Evolutionary conservation across 495 filamentous ascomycete genomes (phyloP).

Genomic region (Penicillium daleae): DNA sequence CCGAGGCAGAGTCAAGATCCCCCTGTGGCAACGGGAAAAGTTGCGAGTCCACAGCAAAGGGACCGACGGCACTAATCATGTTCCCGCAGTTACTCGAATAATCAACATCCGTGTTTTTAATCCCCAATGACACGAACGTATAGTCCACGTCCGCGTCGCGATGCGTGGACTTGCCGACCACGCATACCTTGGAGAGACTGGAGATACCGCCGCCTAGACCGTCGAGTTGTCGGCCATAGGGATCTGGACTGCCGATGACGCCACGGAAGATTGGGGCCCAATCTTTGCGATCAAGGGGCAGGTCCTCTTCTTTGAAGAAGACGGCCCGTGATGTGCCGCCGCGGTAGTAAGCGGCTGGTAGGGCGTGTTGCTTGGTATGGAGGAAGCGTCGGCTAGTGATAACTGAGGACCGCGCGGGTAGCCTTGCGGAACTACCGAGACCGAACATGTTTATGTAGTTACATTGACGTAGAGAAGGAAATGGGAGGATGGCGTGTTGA

Average conservation of each 20-base stretch:
- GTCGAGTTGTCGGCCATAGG: conserved; percentile 69
- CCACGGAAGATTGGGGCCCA: conserved; percentile 64
- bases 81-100: conserved; percentile 76
- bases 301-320: conserved; percentile 57
- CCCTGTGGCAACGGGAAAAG: too few relatives aligned
- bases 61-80: conserved; percentile 69
- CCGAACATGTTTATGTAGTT: too few relatives aligned
- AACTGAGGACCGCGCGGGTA: too few relatives aligned
- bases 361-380: conserved; percentile 33
- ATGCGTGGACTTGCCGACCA: conserved; percentile 54
- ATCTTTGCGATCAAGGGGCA: conserved; percentile 52
- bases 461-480: too few relatives aligned
- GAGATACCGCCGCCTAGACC: conserved; percentile 74
- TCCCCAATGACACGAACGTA: conserved; percentile 70
- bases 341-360: conserved; percentile 71
- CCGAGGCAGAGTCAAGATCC: too few relatives aligned
- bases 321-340: conserved; percentile 74
- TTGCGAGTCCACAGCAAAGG: conserved; percentile 66
- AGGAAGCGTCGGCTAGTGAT: too few relatives aligned
- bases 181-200: conserved; percentile 72
- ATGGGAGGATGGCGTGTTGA: too few relatives aligned
- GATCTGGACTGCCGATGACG: conserved; percentile 70
- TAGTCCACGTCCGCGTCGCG: conserved; percentile 69
- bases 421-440: too few relatives aligned
- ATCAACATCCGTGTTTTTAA: conserved; percentile 61